Evolutionary conservation across 257 asterid genomes (phyloP).

Genomic region (Nicotiana otophora): DNA sequence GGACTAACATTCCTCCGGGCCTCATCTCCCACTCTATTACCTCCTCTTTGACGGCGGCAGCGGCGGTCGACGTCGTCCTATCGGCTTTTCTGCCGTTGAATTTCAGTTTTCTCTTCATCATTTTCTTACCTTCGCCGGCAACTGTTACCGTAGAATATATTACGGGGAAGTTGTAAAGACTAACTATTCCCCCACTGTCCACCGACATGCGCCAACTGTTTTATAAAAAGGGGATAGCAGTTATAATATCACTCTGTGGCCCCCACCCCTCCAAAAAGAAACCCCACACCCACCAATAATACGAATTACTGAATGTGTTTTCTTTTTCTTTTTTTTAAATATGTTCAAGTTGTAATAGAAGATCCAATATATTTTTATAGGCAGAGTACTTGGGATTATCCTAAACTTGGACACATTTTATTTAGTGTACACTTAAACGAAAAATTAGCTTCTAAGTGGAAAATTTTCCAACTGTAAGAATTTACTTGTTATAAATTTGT

Average conservation of each 20-base stretch:
- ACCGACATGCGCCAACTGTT: neutral
- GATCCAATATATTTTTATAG: no score
- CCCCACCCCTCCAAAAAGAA: neutral
- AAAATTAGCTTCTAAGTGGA: no score
- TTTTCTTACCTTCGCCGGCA: neutral
- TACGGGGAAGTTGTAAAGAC: neutral
- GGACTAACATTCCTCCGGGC: conserved; percentile 77
- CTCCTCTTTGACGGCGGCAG: conserved; percentile 20
- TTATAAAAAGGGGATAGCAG: neutral
- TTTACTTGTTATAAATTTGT: no score
- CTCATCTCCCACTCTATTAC: conserved; percentile 62
- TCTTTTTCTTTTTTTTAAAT: no score
- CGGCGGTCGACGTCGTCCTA: conserved; percentile 11
- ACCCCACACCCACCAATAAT: no score
- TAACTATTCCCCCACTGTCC: neutral
- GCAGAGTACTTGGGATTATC: no score
- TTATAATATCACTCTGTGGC: neutral
- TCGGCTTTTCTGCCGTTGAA: conserved; percentile 22
- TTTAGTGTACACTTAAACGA: no score
- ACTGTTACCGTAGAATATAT: neutral
- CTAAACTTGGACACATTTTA: no score
- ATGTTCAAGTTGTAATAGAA: no score
- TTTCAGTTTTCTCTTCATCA: conserved; percentile 36
- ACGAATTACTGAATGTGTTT: no score
- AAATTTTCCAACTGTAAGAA: no score